Evolutionary conservation across 2,329 filamentous ascomycete species (phyloP), one percentile per base, ranked within the genome.

Genomic region (Tolypocladium cylindrosporum): DNA sequence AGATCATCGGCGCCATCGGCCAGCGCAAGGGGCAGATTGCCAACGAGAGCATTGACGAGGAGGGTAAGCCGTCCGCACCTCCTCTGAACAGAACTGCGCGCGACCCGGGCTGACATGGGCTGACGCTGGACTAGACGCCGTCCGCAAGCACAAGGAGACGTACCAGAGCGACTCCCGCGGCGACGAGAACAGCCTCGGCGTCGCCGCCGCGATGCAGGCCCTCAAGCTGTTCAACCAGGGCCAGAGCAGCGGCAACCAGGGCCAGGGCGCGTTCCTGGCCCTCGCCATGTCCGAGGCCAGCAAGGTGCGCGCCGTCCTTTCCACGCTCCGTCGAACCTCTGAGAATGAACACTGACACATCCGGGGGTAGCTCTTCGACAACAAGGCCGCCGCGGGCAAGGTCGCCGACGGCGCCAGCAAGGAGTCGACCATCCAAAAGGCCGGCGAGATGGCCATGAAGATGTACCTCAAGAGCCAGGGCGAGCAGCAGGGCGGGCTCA

Each of bases 281-380:
- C 78, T 96, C 70, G 92, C 92, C 50, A 92, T 97, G 90, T 85
- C 82, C 10, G 88, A 97, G 77, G 92, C 91, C 40, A 87, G 86
- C 67, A 91, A 92, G 79, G 77, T 92, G 61, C 57, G 74, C 65
- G 4, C 6, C 13, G 3, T 37, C 3, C 19, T 16, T 24, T 13
- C 3, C 39, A 19, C 39, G 39, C 39, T 2, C 37, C 13, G 6
- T 39, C 13, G 37, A 16, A 16, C 1, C 13, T 13, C 43, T 1
- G 16, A 50, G 45, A 50, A 2, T n/a, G 11, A 11, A n/a, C 2
- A n/a, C 27, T 51, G 7, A 51, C 48, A 13, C 31, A 8, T 2
- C 4, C 31, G 48, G 16, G 14, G 27, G 2, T 58, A 83, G 79
- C 76, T 87, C 24, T 86, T 87, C 64, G 84, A 87, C 63, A 73